Evolutionary conservation across 2,329 filamentous ascomycete species (phyloP).

Genomic region (Teratosphaeria gauchensis): DNA sequence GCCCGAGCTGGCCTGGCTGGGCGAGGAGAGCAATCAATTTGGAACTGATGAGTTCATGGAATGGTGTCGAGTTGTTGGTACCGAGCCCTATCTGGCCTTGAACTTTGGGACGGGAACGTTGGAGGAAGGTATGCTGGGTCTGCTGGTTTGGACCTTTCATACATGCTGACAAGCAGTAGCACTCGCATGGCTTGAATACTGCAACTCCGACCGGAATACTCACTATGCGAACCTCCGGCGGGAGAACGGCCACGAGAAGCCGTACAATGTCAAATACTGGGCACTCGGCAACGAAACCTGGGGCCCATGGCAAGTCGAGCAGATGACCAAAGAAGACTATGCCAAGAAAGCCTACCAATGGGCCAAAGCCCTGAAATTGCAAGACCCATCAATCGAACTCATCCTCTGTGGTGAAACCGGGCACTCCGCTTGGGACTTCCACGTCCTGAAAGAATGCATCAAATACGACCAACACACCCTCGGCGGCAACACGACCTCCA

Average conservation of each 20-base stretch:
- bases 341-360: constrained; percentile 60
- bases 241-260: constrained; percentile 63
- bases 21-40: constrained; percentile 66
- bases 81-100: constrained; percentile 69
- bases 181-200: constrained; percentile 77
- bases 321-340: constrained; percentile 61
- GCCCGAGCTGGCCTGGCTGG: constrained; percentile 71
- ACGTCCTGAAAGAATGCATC: constrained; percentile 62
- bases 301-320: constrained; percentile 58
- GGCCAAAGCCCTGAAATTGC: constrained; percentile 62
- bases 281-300: constrained; percentile 68
- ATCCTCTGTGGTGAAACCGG: constrained; percentile 68
- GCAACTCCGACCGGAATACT: constrained; percentile 67
- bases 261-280: constrained; percentile 80
- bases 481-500: constrained; percentile 33
- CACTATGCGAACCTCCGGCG: constrained; percentile 74
- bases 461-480: constrained; percentile 43
- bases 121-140: constrained; percentile 39
- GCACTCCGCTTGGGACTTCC: constrained; percentile 59
- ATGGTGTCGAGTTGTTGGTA: constrained; percentile 64
- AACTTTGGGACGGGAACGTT: constrained; percentile 64
- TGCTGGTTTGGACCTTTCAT: background rate
- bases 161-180: constrained; percentile 27
- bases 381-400: constrained; percentile 59
- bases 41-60: constrained; percentile 81